Percentiles rank a stretch among this genome's conserved stretches.
Evolutionary conservation across 768 basidiomycete species (phyloP).

Genomic region (Macrolepiota dolichaula): DNA sequence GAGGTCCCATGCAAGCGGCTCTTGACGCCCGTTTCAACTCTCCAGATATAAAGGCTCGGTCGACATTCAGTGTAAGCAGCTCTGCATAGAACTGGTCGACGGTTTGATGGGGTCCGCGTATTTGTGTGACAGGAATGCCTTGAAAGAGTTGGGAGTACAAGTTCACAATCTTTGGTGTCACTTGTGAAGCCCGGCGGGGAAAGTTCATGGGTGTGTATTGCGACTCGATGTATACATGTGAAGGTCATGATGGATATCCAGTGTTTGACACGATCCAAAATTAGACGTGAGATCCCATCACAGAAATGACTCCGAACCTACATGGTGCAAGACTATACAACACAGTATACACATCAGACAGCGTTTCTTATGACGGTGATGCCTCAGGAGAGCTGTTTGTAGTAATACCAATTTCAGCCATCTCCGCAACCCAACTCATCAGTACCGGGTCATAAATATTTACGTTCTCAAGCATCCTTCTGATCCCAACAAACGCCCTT

Average conservation of each 20-base stretch:
- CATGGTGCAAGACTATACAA: neutral
- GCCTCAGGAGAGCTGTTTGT: neutral
- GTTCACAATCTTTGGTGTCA: constrained; percentile 45
- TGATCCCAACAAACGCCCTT: constrained; percentile 62
- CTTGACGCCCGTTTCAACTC: constrained; percentile 41
- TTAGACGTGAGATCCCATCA: no score
- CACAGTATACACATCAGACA: neutral
- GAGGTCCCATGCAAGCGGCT: constrained; percentile 42
- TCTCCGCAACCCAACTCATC: constrained; percentile 42
- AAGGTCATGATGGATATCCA: neutral
- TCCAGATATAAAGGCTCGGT: constrained; percentile 40
- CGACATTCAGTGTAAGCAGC: constrained; percentile 49
- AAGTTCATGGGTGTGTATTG: constrained; percentile 14
- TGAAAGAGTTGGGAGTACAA: constrained; percentile 50
- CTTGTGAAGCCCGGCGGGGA: constrained; percentile 12
- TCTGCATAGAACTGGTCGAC: constrained; percentile 48
- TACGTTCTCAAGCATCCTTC: constrained; percentile 61
- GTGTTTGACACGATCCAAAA: no score
- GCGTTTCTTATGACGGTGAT: neutral
- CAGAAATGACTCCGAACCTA: neutral
- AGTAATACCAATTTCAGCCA: constrained; percentile 25
- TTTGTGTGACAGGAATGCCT: constrained; percentile 40
- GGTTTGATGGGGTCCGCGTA: constrained; percentile 38
- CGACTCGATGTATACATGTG: neutral
- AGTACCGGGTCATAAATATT: constrained; percentile 58